Evolutionary conservation across 2,329 filamentous ascomycete genomes (phyloP).

Genomic region (Exophiala xenobiotica): DNA sequence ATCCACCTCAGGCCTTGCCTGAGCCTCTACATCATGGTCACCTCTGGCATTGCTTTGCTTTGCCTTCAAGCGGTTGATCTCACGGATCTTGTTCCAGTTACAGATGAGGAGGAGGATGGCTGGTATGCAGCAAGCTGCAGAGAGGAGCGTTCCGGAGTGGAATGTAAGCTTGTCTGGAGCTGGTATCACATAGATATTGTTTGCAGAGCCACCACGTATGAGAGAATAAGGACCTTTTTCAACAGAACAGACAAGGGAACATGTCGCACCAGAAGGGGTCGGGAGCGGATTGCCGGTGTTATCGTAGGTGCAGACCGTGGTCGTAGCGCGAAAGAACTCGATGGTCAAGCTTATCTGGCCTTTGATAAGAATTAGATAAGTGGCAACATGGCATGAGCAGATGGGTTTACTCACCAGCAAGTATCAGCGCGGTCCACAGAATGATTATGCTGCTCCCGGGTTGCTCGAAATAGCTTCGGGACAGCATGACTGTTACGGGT

Average conservation of each 20-base stretch:
- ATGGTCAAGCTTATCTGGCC: constrained; percentile 62
- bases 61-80: constrained; percentile 58
- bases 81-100: constrained; percentile 64
- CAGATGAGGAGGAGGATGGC: constrained; percentile 61
- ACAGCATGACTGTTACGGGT: constrained; percentile 61
- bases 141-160: constrained; percentile 59
- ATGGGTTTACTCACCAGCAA: constrained; percentile 51
- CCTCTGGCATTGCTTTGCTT: background rate
- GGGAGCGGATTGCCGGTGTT: constrained; percentile 41
- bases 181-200: constrained; percentile 64
- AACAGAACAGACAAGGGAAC: constrained; percentile 50
- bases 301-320: constrained; percentile 46
- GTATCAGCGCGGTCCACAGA: constrained; percentile 61
- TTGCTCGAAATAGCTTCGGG: constrained; percentile 63
- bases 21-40: background rate
- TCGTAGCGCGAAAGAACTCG: constrained; percentile 60
- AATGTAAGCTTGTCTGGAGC: constrained; percentile 58
- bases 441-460: constrained; percentile 67
- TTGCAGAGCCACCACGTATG: constrained; percentile 55
- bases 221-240: constrained; percentile 53
- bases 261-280: constrained; percentile 38
- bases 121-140: constrained; percentile 65
- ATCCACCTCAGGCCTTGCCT: background rate
- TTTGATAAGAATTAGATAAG: constrained; percentile 31
- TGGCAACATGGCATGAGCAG: background rate